phyloP scores from a whole-genome alignment of 176 grass and related monocot genomes.

The Pontederia paniculata region DNA sequence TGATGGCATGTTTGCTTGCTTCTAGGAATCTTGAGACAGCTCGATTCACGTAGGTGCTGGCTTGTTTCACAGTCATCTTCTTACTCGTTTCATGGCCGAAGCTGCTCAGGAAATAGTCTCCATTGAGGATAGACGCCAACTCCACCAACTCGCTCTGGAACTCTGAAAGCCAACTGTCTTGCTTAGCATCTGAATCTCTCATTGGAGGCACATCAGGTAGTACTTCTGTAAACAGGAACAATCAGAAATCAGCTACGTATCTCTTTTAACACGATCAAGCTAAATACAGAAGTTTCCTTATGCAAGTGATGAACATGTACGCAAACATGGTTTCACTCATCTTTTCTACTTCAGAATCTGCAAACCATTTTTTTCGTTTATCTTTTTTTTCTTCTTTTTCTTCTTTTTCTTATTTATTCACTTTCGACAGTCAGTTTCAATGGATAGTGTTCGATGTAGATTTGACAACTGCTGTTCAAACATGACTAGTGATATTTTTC shows the following conservation, averaged over 20 bases:
- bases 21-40: neutral
- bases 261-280: neutral
- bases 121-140: slow-evolving; percentile 5
- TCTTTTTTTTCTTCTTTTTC: too few relatives aligned
- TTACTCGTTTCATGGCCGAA: neutral
- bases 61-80: slow-evolving; percentile 2
- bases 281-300: neutral
- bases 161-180: slow-evolving; percentile 3
- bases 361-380: too few relatives aligned
- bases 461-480: too few relatives aligned
- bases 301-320: neutral
- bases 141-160: slow-evolving; percentile 9
- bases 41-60: neutral
- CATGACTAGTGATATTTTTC: too few relatives aligned
- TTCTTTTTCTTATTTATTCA: too few relatives aligned
- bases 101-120: neutral
- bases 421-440: too few relatives aligned
- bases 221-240: neutral
- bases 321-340: too few relatives aligned
- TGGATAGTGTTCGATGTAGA: too few relatives aligned
- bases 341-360: too few relatives aligned
- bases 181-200: neutral
- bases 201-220: neutral
- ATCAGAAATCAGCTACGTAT: neutral
- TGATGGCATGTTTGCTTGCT: slow-evolving; percentile 4